Evolutionary conservation across 2,329 filamentous ascomycete genomes (phyloP).

Genomic region (Venturia effusa): DNA sequence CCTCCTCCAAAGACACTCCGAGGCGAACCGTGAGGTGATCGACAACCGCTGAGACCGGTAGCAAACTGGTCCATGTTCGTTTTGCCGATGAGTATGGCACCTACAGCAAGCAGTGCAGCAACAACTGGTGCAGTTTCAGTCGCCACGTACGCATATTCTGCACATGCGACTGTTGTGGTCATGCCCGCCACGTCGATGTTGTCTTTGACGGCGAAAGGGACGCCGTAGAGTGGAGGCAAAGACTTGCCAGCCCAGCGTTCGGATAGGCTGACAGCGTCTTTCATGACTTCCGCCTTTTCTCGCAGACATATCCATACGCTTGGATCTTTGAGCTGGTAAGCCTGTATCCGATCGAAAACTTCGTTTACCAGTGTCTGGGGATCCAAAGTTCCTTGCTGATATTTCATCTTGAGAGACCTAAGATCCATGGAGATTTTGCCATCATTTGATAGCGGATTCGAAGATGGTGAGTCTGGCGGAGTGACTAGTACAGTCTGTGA

Average conservation of each 20-base stretch:
- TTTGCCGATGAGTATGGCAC: constrained; percentile 45
- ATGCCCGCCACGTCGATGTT: constrained; percentile 38
- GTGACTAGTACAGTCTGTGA: constrained; percentile 15
- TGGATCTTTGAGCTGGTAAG: constrained; percentile 12
- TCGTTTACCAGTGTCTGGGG: constrained; percentile 20
- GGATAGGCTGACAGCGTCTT: constrained; percentile 27
- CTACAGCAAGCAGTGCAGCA: constrained; percentile 33
- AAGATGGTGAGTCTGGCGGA: background rate
- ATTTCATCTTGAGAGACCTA: background rate
- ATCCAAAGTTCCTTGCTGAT: background rate
- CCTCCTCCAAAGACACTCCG: constrained; percentile 34
- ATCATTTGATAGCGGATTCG: background rate
- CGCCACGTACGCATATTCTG: constrained; percentile 33
- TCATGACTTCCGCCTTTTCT: constrained; percentile 23
- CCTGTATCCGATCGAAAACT: constrained; percentile 23
- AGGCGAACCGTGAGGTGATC: constrained; percentile 43
- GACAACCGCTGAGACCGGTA: constrained; percentile 44
- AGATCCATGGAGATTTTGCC: constrained; percentile 10
- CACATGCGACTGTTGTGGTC: constrained; percentile 37
- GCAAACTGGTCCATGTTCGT: constrained; percentile 49
- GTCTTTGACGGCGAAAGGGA: constrained; percentile 44
- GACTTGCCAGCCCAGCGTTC: constrained; percentile 24
- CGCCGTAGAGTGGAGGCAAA: constrained; percentile 35
- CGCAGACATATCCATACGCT: constrained; percentile 27
- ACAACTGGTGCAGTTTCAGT: constrained; percentile 36